Conservation (phyloP, 345 rosid genomes). For the Gossypium herbaceum region DNA sequence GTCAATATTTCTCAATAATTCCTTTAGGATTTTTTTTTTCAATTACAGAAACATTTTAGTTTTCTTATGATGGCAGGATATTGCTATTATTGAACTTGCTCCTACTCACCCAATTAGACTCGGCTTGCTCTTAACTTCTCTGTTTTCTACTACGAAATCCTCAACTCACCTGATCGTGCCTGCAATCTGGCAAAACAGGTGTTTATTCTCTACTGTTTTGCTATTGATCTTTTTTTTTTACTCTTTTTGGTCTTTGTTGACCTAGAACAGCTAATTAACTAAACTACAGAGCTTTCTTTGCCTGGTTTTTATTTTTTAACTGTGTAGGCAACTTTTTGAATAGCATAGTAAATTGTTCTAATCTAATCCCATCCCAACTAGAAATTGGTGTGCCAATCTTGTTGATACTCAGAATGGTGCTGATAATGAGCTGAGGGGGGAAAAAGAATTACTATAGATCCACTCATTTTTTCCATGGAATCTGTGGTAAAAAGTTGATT, state of each 20-base stretch:
- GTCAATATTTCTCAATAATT: neutral
- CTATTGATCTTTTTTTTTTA: neutral
- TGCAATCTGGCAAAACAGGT: slow-evolving; percentile 97
- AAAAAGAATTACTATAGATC: no score
- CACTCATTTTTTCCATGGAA: no score
- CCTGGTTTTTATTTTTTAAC: no score
- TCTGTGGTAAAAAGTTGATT: no score
- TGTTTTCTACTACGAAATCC: slow-evolving; percentile 95
- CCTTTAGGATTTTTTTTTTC: neutral
- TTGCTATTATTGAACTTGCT: slow-evolving; percentile 81
- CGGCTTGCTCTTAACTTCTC: slow-evolving; percentile 98
- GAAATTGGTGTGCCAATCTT: no score
- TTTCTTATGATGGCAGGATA: slow-evolving; percentile 52
- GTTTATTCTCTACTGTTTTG: neutral
- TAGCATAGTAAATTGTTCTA: neutral
- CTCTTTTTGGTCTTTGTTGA: neutral
- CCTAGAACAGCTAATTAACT: neutral
- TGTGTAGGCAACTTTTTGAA: no score
- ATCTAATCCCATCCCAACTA: neutral
- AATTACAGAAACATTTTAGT: no score
- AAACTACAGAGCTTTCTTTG: no score
- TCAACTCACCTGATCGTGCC: slow-evolving; percentile 96
- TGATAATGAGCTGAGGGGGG: no score
- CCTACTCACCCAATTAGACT: slow-evolving; percentile 96
- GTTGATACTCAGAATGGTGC: no score